Conservation (phyloP, 1,284 basidiomycete genomes). For the Heterobasidion parviporum region DNA sequence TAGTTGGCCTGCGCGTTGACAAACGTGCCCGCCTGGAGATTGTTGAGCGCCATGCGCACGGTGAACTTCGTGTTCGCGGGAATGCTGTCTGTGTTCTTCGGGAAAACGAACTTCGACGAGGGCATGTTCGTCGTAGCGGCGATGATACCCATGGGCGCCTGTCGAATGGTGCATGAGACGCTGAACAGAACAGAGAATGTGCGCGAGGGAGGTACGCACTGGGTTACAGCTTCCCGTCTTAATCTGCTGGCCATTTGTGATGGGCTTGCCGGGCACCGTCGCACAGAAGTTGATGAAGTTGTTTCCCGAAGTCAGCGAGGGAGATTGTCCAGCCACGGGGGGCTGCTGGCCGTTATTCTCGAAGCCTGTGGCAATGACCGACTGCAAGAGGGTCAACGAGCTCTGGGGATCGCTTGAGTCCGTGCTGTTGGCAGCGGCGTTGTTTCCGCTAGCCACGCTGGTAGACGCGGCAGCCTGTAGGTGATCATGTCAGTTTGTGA, state of each 20-base stretch:
- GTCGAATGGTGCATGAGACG: neutral
- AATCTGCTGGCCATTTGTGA: slow-evolving; percentile 40
- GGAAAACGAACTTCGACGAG: slow-evolving; percentile 43
- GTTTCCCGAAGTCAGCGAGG: slow-evolving; percentile 39
- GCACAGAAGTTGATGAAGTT: slow-evolving; percentile 50
- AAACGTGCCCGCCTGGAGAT: slow-evolving; percentile 43
- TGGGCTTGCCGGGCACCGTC: slow-evolving; percentile 23
- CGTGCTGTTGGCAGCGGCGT: too few relatives aligned
- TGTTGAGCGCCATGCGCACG: slow-evolving; percentile 34
- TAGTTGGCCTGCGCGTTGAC: slow-evolving; percentile 43
- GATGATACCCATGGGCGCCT: slow-evolving; percentile 43
- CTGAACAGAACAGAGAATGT: neutral
- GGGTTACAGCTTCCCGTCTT: slow-evolving; percentile 54
- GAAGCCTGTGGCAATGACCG: slow-evolving; percentile 43
- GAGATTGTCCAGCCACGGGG: slow-evolving; percentile 26
- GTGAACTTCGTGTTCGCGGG: slow-evolving; percentile 40
- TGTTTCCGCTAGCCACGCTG: too few relatives aligned
- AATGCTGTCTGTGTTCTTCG: slow-evolving; percentile 38
- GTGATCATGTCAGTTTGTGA: too few relatives aligned
- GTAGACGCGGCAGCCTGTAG: too few relatives aligned
- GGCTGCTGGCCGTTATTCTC: slow-evolving; percentile 36
- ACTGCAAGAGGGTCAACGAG: slow-evolving; percentile 11
- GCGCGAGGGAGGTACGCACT: neutral
- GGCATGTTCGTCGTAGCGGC: slow-evolving; percentile 41
- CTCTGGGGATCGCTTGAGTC: too few relatives aligned